Base-by-base conservation (phyloP, 768 basidiomycete genomes). In the Tricholoma terreum region DNA sequence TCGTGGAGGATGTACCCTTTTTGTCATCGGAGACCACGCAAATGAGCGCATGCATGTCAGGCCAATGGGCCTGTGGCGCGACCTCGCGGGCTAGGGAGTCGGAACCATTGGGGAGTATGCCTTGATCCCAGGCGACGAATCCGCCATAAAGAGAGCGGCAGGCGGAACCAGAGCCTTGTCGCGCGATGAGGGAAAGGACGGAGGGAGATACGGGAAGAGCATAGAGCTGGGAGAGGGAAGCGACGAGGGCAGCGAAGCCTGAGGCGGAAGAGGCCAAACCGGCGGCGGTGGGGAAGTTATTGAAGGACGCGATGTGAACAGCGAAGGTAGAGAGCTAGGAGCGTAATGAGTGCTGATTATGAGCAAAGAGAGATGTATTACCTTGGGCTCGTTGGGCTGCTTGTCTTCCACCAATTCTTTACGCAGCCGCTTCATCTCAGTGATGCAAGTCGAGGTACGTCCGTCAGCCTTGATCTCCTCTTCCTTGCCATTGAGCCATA, bases 211-310 rank as follows among this genome's bases (percentile, higher is more conserved):
- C 77, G 8, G 91, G 87, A 50, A 99, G 89, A 8, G 76, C 63
- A 77, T 97, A 98, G 61, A 98, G 86, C 9, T 85, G 79, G 1
- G 94, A 87, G 51, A 99, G 83, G 52, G 95, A 97, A 11, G 89
- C 81, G 24, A 93, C 90, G 38, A 99, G 88, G 0, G 97, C 97
- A 4, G 97, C 96, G 65, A 98, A 95, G 14, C 97, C 97, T 0
- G 94, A 92, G 0, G 97, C 97, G 33, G 95, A 98, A 1, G 95
- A 98, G 1, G 97, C 97, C 45, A 99, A 86, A 4, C 97, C 97
- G 0, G 97, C 97, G 12, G 97, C 97, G 12, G 97, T 99, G 30
- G 97, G 97, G 80, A 99, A 98, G 78, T 98, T 98, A 82, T 99
- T 99, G 76, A 85, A 87, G 6, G 96, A 98, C 56, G 85, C 85